Conservation (phyloP, 495 filamentous ascomycete genomes). For the Penicillium argentinense region DNA sequence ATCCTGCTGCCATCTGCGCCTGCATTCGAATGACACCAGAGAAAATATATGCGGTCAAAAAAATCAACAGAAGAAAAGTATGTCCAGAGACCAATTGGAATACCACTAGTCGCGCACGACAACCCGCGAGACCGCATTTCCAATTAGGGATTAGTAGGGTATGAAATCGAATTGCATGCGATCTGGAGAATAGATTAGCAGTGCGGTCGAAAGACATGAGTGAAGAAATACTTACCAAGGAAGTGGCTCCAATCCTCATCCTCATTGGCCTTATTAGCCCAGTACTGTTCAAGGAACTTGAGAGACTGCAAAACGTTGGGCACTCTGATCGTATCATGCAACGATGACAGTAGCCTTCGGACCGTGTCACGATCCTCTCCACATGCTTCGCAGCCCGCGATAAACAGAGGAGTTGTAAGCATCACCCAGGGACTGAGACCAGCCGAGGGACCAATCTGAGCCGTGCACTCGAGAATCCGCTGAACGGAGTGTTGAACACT, state of each 20-base stretch:
- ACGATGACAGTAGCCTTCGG: conserved; percentile 30
- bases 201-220: not conserved
- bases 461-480: conserved; percentile 44
- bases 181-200: conserved; percentile 25
- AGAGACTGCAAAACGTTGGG: conserved; percentile 49
- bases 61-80: not conserved
- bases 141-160: conserved; percentile 32
- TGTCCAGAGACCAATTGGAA: conserved; percentile 6
- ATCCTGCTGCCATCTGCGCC: not conserved
- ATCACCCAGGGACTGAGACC: conserved; percentile 48
- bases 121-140: conserved; percentile 10
- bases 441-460: conserved; percentile 41
- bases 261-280: conserved; percentile 37
- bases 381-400: conserved; percentile 45
- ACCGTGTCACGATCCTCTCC: conserved; percentile 42
- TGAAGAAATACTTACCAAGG: conserved; percentile 30
- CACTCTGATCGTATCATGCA: conserved; percentile 46
- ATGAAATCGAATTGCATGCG: conserved; percentile 50
- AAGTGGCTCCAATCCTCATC: conserved; percentile 49
- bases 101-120: conserved; percentile 22
- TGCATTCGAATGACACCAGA: too few relatives aligned
- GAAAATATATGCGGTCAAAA: too few relatives aligned
- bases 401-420: conserved; percentile 48
- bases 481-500: conserved; percentile 42
- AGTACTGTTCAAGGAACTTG: conserved; percentile 46